A percentile compares a stretch with the other conserved stretches of the same genome.
Evolutionary conservation across 2,329 filamentous ascomycete species (phyloP).

Genomic region (Teratosphaeria viscida): DNA sequence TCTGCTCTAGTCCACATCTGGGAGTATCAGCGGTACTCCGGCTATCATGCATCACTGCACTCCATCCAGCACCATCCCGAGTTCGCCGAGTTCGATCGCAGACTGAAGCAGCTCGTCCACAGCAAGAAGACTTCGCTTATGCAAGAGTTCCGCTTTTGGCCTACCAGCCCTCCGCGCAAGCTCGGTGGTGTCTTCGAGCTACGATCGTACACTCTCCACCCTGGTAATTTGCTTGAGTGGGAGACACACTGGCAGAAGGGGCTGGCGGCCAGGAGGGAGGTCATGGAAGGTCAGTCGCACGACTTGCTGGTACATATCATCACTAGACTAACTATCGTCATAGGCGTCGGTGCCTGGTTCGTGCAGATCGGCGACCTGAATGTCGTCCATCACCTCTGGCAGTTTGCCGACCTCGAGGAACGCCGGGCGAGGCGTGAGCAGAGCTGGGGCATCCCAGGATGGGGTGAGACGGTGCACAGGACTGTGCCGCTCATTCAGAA

Average conservation of each 20-base stretch:
- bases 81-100: constrained; percentile 70
- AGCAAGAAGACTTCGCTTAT: constrained; percentile 84
- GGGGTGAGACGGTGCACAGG: constrained; percentile 61
- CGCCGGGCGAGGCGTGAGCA: constrained; percentile 80
- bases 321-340: constrained; percentile 46
- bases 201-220: constrained; percentile 90
- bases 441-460: constrained; percentile 91
- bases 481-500: constrained; percentile 92
- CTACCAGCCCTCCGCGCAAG: constrained; percentile 78
- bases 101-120: constrained; percentile 75
- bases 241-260: constrained; percentile 96
- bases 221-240: constrained; percentile 94
- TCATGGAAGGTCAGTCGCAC: constrained; percentile 72
- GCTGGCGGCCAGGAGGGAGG: constrained; percentile 78
- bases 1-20: constrained; percentile 79
- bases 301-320: background rate
- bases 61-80: constrained; percentile 73
- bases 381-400: constrained; percentile 96
- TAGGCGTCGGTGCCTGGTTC: constrained; percentile 71
- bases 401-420: constrained; percentile 94
- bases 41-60: constrained; percentile 87
- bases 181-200: constrained; percentile 92
- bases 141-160: constrained; percentile 99
- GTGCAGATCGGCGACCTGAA: constrained; percentile 97
- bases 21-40: constrained; percentile 96